Evolutionary conservation across 805 yeast species (phyloP).

Genomic region (Nadsonia fulvescens): DNA sequence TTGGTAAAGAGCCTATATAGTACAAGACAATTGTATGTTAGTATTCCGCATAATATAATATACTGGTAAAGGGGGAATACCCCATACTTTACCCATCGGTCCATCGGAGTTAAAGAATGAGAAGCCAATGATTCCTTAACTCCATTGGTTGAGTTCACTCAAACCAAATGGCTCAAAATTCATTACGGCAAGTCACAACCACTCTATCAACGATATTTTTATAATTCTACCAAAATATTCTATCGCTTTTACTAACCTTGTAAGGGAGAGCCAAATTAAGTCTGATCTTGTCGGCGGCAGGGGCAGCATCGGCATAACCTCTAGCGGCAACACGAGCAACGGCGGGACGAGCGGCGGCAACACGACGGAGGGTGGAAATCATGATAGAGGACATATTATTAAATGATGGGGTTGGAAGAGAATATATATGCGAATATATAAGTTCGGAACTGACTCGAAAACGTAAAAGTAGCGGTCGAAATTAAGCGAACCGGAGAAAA

Average conservation of each 20-base stretch:
- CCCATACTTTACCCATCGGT: neutral
- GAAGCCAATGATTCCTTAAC: neutral
- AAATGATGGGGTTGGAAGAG: no score
- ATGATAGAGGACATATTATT: constrained; percentile 6
- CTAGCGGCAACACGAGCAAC: constrained; percentile 23
- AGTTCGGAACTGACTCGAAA: no score
- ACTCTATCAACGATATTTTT: neutral
- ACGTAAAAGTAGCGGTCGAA: no score
- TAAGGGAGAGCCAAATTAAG: constrained; percentile 86
- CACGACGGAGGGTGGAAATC: constrained; percentile 7
- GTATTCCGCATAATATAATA: neutral
- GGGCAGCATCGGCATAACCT: constrained; percentile 75
- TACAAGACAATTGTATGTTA: neutral
- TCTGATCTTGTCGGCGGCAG: constrained; percentile 54
- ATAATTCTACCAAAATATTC: constrained; percentile 11
- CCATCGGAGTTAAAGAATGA: neutral
- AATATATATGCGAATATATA: no score
- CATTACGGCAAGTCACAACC: neutral
- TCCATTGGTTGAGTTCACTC: neutral
- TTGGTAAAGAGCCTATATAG: constrained; percentile 16
- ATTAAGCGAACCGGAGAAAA: no score
- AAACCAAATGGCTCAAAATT: no score
- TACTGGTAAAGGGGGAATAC: neutral
- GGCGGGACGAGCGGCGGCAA: constrained; percentile 7
- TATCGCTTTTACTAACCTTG: constrained; percentile 27